Base-by-base conservation (phyloP, 805 yeast genomes). In the Maudiozyma pseudohumilis region DNA sequence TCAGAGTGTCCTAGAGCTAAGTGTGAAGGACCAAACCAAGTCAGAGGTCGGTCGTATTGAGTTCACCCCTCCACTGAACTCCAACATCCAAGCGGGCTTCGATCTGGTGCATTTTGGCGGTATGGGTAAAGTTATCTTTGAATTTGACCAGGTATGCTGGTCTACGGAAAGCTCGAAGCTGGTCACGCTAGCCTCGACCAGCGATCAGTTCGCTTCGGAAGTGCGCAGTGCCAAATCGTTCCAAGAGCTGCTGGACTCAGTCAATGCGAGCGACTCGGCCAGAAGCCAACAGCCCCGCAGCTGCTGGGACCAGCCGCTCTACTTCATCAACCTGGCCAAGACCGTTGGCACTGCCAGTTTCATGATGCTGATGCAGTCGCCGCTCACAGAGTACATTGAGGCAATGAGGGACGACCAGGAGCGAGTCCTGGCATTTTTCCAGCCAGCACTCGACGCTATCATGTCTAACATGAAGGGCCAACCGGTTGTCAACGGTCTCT, bases 61-160 rank as follows among this genome's bases (percentile, higher is more conserved):
- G 24, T 81, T 84, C 68, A 47, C 41, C 0, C 86, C 87, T 0
- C 56, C 61, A 5, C 56, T 82, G 11, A 83, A 85, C 0, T n/a
- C 19, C 6, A 41, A 48, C 1, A 62, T 80, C 11, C 40, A 43
- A 8, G 59, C 60, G 1, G 61, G 80, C 0, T 60, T 83, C 11
- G 47, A 59, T 2, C 59, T 63, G 9, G 66, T 79, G 47, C 72
- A 72, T 41, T 76, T 70, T 56, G 88, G 88, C 0, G 70, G 79
- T 1, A 59, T 84, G 29, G 94, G 94, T 0, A 84, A 84, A 54
- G 74, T 81, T 9, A 60, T 81, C 0, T 65, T 84, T 40, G 88
- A 80, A 52, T 84, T 84, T 52, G 74, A 72, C 4, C 42, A 56
- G 1, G 57, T 69, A 2, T 79, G 77, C 58, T 83, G 94, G 94